phyloP scores from a whole-genome alignment of 2,329 filamentous ascomycete genomes.

The Grosmannia penicillata region DNA sequence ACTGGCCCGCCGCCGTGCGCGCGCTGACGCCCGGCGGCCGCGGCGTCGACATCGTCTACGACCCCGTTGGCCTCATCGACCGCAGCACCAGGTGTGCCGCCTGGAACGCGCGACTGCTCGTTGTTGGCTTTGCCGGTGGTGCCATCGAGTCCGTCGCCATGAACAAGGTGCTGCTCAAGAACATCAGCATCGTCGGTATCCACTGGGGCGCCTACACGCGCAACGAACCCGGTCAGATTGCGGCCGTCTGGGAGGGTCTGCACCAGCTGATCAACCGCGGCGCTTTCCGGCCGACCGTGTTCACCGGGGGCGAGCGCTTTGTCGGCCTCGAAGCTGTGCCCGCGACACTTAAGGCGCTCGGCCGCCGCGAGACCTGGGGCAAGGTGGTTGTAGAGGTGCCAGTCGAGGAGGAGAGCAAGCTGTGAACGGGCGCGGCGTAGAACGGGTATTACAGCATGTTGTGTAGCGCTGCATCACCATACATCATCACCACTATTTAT shows the following conservation, averaged over 20 bases:
- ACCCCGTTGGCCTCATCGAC: conserved; percentile 83
- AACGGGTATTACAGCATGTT: too few relatives aligned
- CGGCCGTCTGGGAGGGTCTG: conserved; percentile 68
- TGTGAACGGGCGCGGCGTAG: too few relatives aligned
- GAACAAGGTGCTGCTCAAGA: conserved; percentile 88
- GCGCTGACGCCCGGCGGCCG: conserved; percentile 56
- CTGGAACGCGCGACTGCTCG: conserved; percentile 79
- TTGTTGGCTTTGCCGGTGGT: conserved; percentile 81
- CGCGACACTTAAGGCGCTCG: conserved; percentile 61
- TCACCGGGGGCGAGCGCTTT: conserved; percentile 60
- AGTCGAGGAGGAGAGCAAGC: conserved; percentile 44
- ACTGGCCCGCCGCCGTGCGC: conserved; percentile 57
- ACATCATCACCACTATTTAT: too few relatives aligned
- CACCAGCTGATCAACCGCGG: conserved; percentile 62
- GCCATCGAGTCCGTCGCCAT: conserved; percentile 82
- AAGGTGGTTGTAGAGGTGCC: conserved; percentile 87
- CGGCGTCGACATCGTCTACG: conserved; percentile 86
- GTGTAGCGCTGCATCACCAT: too few relatives aligned
- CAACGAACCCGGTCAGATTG: conserved; percentile 56
- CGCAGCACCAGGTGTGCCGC: conserved; percentile 79
- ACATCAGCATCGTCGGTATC: conserved; percentile 76
- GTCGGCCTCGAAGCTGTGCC: conserved; percentile 69
- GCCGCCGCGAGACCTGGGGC: conserved; percentile 76
- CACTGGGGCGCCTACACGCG: conserved; percentile 80
- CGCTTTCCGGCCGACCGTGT: conserved; percentile 71